phyloP scores from a whole-genome alignment of 2,329 filamentous ascomycete genomes.

The Claviceps arundinis region DNA sequence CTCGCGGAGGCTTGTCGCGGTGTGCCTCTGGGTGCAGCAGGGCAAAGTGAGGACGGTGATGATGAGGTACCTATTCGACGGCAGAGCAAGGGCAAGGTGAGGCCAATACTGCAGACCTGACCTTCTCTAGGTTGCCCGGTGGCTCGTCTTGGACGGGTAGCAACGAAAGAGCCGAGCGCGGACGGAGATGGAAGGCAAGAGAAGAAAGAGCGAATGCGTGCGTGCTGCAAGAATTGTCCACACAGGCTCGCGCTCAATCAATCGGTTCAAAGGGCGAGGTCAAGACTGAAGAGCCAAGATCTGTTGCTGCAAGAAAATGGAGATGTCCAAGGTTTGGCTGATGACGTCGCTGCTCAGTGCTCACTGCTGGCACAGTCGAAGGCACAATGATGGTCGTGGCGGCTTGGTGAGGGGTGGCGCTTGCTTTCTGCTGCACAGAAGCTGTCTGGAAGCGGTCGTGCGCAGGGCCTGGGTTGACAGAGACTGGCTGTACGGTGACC shows the following conservation, averaged over 20 bases:
- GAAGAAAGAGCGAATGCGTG: slow-evolving; percentile 33
- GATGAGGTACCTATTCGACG: not conserved
- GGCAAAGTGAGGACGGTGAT: not conserved
- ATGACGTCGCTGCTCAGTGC: slow-evolving; percentile 1
- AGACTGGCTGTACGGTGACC: slow-evolving; percentile 3
- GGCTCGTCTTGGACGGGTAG: slow-evolving; percentile 31
- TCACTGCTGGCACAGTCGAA: not conserved
- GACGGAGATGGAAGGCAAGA: slow-evolving; percentile 32
- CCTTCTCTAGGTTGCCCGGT: not conserved
- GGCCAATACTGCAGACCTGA: not conserved
- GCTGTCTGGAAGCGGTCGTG: not conserved
- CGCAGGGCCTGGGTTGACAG: not conserved
- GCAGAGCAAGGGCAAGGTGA: not conserved
- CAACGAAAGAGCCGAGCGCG: slow-evolving; percentile 35
- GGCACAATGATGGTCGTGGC: not conserved
- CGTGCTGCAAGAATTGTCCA: slow-evolving; percentile 31
- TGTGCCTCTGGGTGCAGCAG: not conserved
- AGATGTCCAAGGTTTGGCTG: not conserved
- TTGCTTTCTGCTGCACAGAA: slow-evolving; percentile 1
- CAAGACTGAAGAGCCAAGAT: too few relatives aligned
- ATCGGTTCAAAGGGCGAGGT: slow-evolving; percentile 2
- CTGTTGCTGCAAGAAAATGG: not conserved
- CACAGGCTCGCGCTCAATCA: slow-evolving; percentile 14
- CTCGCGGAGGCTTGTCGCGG: not conserved
- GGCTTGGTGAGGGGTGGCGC: not conserved